These are phyloP conservation scores for Coemansia furcata DNA, from an alignment of 192 early-diverging fungal genomes.

Conservation along the genomic window DNA sequence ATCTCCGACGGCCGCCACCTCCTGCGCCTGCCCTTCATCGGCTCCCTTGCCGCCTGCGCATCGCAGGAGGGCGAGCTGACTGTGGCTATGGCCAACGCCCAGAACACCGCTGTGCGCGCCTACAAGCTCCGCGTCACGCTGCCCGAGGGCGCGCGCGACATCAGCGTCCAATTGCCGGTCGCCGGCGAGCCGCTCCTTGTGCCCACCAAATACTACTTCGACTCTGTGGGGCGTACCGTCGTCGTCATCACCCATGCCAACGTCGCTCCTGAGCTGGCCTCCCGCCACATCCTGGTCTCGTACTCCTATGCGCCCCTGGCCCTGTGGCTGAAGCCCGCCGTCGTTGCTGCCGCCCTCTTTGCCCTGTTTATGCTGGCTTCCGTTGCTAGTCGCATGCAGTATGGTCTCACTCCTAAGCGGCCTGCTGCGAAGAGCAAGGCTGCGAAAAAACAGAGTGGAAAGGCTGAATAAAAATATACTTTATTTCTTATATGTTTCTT, in stretches of 20 bases:
- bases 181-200: slow-evolving; percentile 54
- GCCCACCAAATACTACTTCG: slow-evolving; percentile 78
- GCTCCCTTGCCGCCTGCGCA: slow-evolving; percentile 59
- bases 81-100: slow-evolving; percentile 69
- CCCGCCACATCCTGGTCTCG: slow-evolving; percentile 53
- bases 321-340: slow-evolving; percentile 65
- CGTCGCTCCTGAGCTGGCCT: slow-evolving; percentile 67
- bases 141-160: slow-evolving; percentile 86
- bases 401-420: slow-evolving; percentile 39
- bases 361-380: slow-evolving; percentile 59
- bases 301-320: slow-evolving; percentile 53
- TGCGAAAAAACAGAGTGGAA: neutral
- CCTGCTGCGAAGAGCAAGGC: neutral
- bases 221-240: slow-evolving; percentile 86
- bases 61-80: slow-evolving; percentile 64
- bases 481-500: neutral
- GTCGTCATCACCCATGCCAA: slow-evolving; percentile 68
- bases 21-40: slow-evolving; percentile 71
- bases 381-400: slow-evolving; percentile 55
- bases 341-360: slow-evolving; percentile 54
- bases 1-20: slow-evolving; percentile 52
- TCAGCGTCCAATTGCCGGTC: slow-evolving; percentile 64
- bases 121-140: slow-evolving; percentile 74
- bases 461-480: neutral
- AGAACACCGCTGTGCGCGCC: slow-evolving; percentile 61